Conservation (phyloP, 176 grass and related monocot genomes). For the barley (Hordeum vulgare) region DNA sequence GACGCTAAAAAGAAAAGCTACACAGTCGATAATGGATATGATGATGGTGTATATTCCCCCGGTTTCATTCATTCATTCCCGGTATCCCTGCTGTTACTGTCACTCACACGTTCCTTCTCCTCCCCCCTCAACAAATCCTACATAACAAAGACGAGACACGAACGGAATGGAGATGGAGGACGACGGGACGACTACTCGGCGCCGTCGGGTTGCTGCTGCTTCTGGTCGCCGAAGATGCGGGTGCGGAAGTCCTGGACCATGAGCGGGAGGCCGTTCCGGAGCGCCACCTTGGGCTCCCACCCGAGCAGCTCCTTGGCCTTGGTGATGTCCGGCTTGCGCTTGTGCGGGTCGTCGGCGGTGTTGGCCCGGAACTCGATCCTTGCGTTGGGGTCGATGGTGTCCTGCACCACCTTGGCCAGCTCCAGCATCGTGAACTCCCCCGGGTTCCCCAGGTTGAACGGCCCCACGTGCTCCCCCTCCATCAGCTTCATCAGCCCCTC, state of each 20-base stretch:
- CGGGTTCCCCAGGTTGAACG: constrained; percentile 89
- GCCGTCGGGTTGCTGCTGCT: not conserved
- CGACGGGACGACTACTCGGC: not conserved
- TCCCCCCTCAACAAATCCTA: not conserved
- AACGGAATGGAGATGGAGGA: no score
- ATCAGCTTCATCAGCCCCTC: constrained; percentile 92
- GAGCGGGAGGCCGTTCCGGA: constrained; percentile 58
- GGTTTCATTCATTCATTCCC: not conserved
- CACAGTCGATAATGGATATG: not conserved
- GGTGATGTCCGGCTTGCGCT: constrained; percentile 82
- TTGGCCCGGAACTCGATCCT: constrained; percentile 64
- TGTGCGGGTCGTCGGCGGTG: constrained; percentile 93
- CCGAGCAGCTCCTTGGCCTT: constrained; percentile 69
- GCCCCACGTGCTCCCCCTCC: constrained; percentile 68
- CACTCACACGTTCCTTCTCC: not conserved
- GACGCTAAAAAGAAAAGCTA: not conserved
- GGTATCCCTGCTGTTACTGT: not conserved
- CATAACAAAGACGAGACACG: not conserved
- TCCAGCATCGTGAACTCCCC: constrained; percentile 93
- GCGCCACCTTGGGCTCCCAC: constrained; percentile 74
- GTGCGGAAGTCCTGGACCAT: constrained; percentile 75
- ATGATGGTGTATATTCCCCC: not conserved
- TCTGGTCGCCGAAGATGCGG: constrained; percentile 72
- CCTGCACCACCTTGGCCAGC: constrained; percentile 90
- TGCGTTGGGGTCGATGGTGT: constrained; percentile 68